These are phyloP conservation scores for Trichoderma oligosporum DNA, from an alignment of 2,329 filamentous ascomycete species.

Conservation along the genomic window DNA sequence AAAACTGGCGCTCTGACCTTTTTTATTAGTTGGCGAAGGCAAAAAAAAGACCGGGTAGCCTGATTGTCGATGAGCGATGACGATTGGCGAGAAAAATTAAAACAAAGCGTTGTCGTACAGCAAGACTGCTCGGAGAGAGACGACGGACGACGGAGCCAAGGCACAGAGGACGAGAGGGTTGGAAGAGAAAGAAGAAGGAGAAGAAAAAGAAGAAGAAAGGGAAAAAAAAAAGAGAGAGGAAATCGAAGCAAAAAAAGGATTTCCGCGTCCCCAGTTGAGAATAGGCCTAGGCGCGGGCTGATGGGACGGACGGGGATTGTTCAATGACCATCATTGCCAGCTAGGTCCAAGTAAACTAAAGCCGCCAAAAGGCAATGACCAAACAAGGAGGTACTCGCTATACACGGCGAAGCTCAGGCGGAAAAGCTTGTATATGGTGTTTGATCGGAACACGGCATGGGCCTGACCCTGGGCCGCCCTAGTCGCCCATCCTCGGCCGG, in stretches of 20 bases:
- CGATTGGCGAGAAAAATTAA: slow-evolving; percentile 4
- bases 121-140: slow-evolving; percentile 1
- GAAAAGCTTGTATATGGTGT: slow-evolving; percentile 11
- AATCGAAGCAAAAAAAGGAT: slow-evolving; percentile 8
- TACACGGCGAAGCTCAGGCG: background rate
- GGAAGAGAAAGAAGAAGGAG: background rate
- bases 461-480: slow-evolving; percentile 16
- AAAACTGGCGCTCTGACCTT: slow-evolving; percentile 16
- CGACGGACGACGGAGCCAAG: slow-evolving; percentile 6
- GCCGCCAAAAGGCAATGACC: too few relatives aligned
- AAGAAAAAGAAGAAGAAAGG: slow-evolving; percentile 6
- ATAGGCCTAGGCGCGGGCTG: background rate
- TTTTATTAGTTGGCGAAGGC: background rate
- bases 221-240: slow-evolving; percentile 1
- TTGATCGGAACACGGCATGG: slow-evolving; percentile 21
- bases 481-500: slow-evolving; percentile 11
- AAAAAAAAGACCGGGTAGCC: slow-evolving; percentile 9
- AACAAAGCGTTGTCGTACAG: too few relatives aligned
- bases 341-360: background rate
- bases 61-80: slow-evolving; percentile 12
- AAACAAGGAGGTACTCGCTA: background rate
- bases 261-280: background rate
- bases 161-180: slow-evolving; percentile 15
- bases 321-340: background rate
- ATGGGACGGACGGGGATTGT: background rate